These are phyloP conservation scores for Endocalyx cinctus DNA, from an alignment of 2,329 filamentous ascomycete genomes.

Conservation along the genomic window DNA sequence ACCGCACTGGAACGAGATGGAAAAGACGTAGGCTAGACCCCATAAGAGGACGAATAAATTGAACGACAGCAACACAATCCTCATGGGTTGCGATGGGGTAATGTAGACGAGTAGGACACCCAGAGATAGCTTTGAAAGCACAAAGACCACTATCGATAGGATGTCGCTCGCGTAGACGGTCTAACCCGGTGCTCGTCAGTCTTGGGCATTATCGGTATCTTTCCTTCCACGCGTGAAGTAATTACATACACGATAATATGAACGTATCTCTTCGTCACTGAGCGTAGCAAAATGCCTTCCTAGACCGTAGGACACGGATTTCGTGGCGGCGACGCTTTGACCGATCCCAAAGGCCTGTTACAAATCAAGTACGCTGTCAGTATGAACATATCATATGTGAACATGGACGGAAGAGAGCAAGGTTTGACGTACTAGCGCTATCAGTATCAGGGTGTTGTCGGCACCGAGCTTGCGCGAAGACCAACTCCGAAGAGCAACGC, in stretches of 20 bases:
- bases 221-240: no score
- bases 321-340: constrained; percentile 2
- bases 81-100: constrained; percentile 4
- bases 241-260: constrained; percentile 2
- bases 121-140: constrained; percentile 5
- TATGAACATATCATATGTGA: no score
- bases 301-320: constrained; percentile 3
- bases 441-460: constrained; percentile 3
- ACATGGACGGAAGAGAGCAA: no score
- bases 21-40: constrained; percentile 5
- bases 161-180: constrained; percentile 4
- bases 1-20: constrained; percentile 5
- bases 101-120: constrained; percentile 2
- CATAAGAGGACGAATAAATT: constrained; percentile 3
- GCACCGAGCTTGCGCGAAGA: constrained; percentile 1
- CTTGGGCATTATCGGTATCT: background rate
- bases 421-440: constrained; percentile 2
- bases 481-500: constrained; percentile 4
- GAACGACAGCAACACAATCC: constrained; percentile 1
- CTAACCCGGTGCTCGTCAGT: constrained; percentile 1
- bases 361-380: background rate
- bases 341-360: constrained; percentile 1
- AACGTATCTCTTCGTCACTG: background rate
- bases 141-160: constrained; percentile 3
- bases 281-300: constrained; percentile 3